phyloP scores from a whole-genome alignment of 768 basidiomycete species.

The Auricularia cornea region DNA sequence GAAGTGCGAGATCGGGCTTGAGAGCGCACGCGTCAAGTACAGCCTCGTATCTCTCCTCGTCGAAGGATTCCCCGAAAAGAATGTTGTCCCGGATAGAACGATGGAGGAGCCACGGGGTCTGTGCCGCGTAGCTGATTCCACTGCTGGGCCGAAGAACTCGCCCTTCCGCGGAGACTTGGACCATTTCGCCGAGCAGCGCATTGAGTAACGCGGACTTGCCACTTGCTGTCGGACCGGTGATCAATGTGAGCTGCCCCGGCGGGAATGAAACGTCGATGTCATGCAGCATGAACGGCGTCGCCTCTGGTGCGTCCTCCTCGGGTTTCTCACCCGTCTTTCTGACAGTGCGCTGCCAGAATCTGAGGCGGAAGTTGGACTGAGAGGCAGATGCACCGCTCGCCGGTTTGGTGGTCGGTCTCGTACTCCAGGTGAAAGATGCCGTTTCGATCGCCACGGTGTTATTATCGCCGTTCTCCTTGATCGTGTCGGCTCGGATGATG shows the following conservation, averaged over 20 bases:
- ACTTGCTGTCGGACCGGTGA: slow-evolving; percentile 45
- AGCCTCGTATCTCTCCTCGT: slow-evolving; percentile 30
- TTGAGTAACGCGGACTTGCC: slow-evolving; percentile 18
- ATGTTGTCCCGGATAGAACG: slow-evolving; percentile 77
- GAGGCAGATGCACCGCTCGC: slow-evolving; percentile 9
- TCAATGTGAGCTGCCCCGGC: slow-evolving; percentile 55
- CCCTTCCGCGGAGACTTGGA: slow-evolving; percentile 9
- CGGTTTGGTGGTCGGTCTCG: slow-evolving; percentile 31
- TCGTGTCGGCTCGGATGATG: slow-evolving; percentile 42
- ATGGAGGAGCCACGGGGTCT: slow-evolving; percentile 62
- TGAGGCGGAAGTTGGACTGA: background rate
- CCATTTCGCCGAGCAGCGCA: slow-evolving; percentile 23
- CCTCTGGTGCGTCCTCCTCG: slow-evolving; percentile 16
- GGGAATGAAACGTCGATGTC: slow-evolving; percentile 68
- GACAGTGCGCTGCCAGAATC: slow-evolving; percentile 3
- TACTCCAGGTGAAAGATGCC: slow-evolving; percentile 59
- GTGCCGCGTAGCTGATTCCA: slow-evolving; percentile 46
- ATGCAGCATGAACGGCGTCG: slow-evolving; percentile 47
- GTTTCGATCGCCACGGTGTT: slow-evolving; percentile 48
- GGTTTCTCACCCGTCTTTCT: slow-evolving; percentile 15
- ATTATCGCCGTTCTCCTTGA: slow-evolving; percentile 35
- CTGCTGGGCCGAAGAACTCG: slow-evolving; percentile 24
- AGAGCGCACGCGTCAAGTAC: slow-evolving; percentile 42
- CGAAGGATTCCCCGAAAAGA: slow-evolving; percentile 61
- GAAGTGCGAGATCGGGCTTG: slow-evolving; percentile 36